Base-by-base conservation (phyloP, 192 early-diverging fungal genomes). In the Podila epicladia region DNA sequence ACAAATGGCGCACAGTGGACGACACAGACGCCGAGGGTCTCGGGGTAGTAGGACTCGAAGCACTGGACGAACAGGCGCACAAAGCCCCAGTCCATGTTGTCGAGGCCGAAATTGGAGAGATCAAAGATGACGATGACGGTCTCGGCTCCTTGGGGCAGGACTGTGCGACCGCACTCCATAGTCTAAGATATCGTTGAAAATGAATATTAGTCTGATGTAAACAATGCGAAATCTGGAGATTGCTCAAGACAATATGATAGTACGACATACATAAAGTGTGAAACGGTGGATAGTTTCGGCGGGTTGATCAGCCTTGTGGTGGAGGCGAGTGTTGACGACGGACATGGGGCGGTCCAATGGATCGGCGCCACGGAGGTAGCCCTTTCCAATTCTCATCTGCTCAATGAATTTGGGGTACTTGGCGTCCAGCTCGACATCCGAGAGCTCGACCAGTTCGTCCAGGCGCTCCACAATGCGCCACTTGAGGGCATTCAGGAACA, bases 1-100 rank as follows among this genome's bases (percentile, higher is more conserved):
- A 96, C 83, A 93, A 94, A 96, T 51, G 95, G 94, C 1, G 95
- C 93, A 69, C 91, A 89, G 82, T 96, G 92, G 38, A 97, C 90
- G 7, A 96, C 82, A 38, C 89, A 88, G 12, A 85, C 71, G 41
- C 35, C 35, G 35, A 37, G 35, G 6, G 35, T 37, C 35, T 37
- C 35, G 35, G 35, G 35, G 35, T 37, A 37, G 35, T 37, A 37
- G 35, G 35, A 37, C 35, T 37, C 35, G 35, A 37, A 37, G 35
- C 35, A 37, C 35, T 37, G 35, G 9, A 37, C 35, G 35, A 37
- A 37, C 35, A 37, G 35, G 35, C 35, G 35, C 7, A 37, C 35
- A 37, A 37, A 37, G 35, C 35, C 35, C 35, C 35, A 37, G 35
- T 37, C 35, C 35, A 94, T 91, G 79, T 94, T 93, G 31, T 76